Percentiles rank a stretch among this genome's conserved stretches.
Evolutionary conservation across 306 rosid genomes (phyloP).

Genomic region (Trichosanthes cucumerina): DNA sequence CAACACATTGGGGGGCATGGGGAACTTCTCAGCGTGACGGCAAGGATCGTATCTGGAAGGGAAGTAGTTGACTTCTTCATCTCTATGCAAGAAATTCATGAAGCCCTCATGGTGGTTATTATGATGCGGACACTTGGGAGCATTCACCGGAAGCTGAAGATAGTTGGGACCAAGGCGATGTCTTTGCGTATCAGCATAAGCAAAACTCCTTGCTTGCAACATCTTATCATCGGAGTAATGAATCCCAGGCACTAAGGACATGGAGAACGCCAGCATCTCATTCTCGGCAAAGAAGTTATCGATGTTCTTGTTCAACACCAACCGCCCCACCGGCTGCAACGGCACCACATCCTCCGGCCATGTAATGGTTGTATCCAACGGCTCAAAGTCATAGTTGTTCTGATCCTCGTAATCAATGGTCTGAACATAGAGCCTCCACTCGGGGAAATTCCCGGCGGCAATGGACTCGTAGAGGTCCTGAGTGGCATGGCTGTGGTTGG

Average conservation of each 20-base stretch:
- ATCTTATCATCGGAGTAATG: constrained; percentile 80
- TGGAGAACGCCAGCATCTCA: constrained; percentile 87
- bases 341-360: constrained; percentile 97
- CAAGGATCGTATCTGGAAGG: constrained; percentile 78
- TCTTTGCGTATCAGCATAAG: constrained; percentile 81
- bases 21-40: constrained; percentile 67
- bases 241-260: constrained; percentile 68
- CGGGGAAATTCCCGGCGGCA: constrained; percentile 90
- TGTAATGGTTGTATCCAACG: constrained; percentile 71
- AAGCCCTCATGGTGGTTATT: constrained; percentile 85
- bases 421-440: constrained; percentile 83
- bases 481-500: constrained; percentile 94
- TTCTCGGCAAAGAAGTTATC: constrained; percentile 96
- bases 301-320: constrained; percentile 81
- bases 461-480: constrained; percentile 79
- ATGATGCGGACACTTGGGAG: constrained; percentile 84
- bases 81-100: constrained; percentile 92
- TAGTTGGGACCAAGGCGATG: constrained; percentile 97
- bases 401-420: constrained; percentile 78
- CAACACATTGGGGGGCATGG: constrained; percentile 39
- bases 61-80: constrained; percentile 93
- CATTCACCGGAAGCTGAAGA: constrained; percentile 77
- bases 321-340: constrained; percentile 84
- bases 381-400: constrained; percentile 78
- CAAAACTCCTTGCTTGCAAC: constrained; percentile 76